A percentile compares a stretch with the other conserved stretches of the same genome.
Conservation (phyloP, 2,329 filamentous ascomycete genomes). For the Cordyceps farinosa region DNA sequence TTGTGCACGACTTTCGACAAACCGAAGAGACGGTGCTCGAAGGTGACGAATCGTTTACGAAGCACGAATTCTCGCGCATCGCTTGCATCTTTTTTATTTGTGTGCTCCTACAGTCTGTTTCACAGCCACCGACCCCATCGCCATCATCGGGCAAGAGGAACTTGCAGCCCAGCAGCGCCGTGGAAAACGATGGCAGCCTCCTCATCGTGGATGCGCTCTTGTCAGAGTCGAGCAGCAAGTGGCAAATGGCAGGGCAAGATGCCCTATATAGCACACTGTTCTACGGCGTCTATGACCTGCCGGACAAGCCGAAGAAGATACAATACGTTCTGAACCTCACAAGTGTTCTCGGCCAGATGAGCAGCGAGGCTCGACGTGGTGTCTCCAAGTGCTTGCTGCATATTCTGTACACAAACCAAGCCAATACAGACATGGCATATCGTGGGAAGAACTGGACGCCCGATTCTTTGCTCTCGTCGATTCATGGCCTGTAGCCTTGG, state of each 20-base stretch:
- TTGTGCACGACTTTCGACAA: not conserved
- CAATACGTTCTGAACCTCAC: slow-evolving; percentile 1
- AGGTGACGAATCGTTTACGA: not conserved
- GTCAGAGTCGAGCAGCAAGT: not conserved
- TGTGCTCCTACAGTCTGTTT: not conserved
- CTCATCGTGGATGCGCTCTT: not conserved
- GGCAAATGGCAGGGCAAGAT: not conserved
- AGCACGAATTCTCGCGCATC: not conserved
- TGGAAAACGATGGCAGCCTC: not conserved
- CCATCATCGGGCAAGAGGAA: not conserved
- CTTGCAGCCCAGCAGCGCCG: not conserved
- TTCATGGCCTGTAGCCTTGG: not conserved
- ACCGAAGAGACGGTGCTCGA: not conserved
- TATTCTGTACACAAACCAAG: not conserved
- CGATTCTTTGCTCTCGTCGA: not conserved
- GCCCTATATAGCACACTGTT: not conserved
- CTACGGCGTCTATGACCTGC: not conserved
- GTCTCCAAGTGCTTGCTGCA: not conserved
- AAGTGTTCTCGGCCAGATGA: not conserved
- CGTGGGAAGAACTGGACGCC: not conserved
- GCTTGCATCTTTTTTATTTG: slow-evolving; percentile 1
- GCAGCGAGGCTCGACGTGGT: not conserved
- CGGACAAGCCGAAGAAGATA: slow-evolving; percentile 4
- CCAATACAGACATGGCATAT: not conserved
- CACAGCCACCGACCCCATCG: not conserved